These are phyloP conservation scores for Alternaria longipes DNA, from an alignment of 2,329 filamentous ascomycete genomes.

Conservation along the genomic window DNA sequence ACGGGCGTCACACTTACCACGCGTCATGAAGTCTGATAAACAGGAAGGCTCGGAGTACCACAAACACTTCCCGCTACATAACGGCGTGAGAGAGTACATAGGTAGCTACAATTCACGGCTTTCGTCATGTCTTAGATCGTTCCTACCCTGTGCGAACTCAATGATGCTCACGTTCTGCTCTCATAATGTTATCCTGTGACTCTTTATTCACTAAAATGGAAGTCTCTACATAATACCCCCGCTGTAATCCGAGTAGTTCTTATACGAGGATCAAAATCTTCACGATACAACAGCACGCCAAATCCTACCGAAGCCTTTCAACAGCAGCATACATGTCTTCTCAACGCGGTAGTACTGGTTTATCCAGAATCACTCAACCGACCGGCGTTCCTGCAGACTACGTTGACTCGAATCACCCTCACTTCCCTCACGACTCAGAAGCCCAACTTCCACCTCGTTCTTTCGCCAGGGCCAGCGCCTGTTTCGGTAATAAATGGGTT, in stretches of 20 bases:
- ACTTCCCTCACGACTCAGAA: constrained; percentile 9
- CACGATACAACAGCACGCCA: not conserved
- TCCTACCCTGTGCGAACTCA: not conserved
- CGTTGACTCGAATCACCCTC: constrained; percentile 10
- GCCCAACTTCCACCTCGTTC: not conserved
- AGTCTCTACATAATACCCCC: not conserved
- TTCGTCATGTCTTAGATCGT: not conserved
- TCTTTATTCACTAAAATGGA: not conserved
- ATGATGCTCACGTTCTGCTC: not conserved
- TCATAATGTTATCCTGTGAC: not conserved
- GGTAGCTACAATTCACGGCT: not conserved
- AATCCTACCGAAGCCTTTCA: not conserved
- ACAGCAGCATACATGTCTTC: not conserved
- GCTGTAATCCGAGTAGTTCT: not conserved
- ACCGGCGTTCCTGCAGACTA: constrained; percentile 11
- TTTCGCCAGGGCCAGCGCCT: not conserved
- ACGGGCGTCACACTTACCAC: rapidly evolving
- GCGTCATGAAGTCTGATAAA: no score
- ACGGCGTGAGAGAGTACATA: not conserved
- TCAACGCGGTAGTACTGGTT: not conserved
- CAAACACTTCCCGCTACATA: no score
- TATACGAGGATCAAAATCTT: not conserved
- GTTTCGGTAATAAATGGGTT: not conserved
- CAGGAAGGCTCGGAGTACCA: rapidly evolving
- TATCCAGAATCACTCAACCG: not conserved